These are phyloP conservation scores for Tillandsia leiboldiana DNA, from an alignment of 176 grass and related monocot species.

Conservation along the genomic window DNA sequence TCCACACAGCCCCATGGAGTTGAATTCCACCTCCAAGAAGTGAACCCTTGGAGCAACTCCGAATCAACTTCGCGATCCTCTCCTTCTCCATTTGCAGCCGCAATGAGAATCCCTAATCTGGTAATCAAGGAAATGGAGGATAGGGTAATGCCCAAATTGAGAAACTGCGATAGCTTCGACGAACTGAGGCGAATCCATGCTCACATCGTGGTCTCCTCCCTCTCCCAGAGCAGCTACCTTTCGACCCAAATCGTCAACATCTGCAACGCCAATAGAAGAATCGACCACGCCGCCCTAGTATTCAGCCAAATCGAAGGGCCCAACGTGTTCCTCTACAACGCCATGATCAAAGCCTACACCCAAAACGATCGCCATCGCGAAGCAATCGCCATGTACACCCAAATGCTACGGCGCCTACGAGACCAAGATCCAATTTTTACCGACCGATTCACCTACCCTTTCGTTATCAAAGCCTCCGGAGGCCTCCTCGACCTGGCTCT, in stretches of 20 bases:
- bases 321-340: slow-evolving; percentile 44
- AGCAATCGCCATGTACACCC: slow-evolving; percentile 33
- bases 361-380: slow-evolving; percentile 34
- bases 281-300: slow-evolving; percentile 37
- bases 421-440: slow-evolving; percentile 14
- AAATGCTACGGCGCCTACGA: slow-evolving; percentile 27
- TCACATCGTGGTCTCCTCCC: slow-evolving; percentile 21
- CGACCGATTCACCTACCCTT: slow-evolving; percentile 72
- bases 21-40: slow-evolving; percentile 23
- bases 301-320: slow-evolving; percentile 35
- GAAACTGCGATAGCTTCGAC: slow-evolving; percentile 26
- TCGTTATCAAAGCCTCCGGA: slow-evolving; percentile 48
- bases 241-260: slow-evolving; percentile 47
- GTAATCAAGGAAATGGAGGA: slow-evolving; percentile 36
- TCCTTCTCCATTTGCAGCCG: neutral
- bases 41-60: slow-evolving; percentile 16
- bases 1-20: slow-evolving; percentile 23
- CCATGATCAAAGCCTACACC: slow-evolving; percentile 56
- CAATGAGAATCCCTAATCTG: slow-evolving; percentile 18
- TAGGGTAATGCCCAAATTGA: slow-evolving; percentile 25
- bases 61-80: slow-evolving; percentile 34
- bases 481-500: slow-evolving; percentile 18
- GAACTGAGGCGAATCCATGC: slow-evolving; percentile 39
- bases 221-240: slow-evolving; percentile 51
- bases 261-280: slow-evolving; percentile 36